Evolutionary conservation across 805 yeast genomes (phyloP).

Genomic region (Vanderwaltozyma yarrowii): DNA sequence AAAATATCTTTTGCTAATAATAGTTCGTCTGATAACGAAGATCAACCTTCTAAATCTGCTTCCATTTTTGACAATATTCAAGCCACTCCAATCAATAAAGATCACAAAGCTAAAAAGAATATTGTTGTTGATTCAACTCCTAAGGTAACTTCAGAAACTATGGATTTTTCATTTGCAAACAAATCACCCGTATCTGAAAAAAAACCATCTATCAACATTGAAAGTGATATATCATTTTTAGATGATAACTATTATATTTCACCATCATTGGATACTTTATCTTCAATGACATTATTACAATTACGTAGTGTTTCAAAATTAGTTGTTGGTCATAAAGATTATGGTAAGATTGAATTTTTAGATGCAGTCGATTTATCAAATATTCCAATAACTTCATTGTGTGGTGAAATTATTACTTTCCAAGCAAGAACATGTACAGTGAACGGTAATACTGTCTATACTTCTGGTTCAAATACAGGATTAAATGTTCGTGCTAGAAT

Average conservation of each 20-base stretch:
- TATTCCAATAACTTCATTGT: conserved; percentile 48
- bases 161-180: neutral
- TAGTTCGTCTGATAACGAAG: neutral
- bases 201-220: neutral
- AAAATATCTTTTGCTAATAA: conserved; percentile 5
- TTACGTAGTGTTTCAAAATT: conserved; percentile 54
- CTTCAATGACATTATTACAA: conserved; percentile 48
- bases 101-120: neutral
- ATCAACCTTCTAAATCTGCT: neutral
- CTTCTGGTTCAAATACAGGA: conserved; percentile 69
- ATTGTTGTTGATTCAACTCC: no score
- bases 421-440: conserved; percentile 50
- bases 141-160: no score
- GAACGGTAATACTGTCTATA: conserved; percentile 54
- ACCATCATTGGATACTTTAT: conserved; percentile 61
- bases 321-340: conserved; percentile 62
- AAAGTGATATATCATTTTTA: conserved; percentile 39
- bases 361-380: conserved; percentile 77
- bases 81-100: neutral
- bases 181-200: neutral
- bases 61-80: conserved; percentile 1
- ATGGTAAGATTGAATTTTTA: conserved; percentile 67
- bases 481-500: conserved; percentile 67
- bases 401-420: conserved; percentile 57
- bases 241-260: conserved; percentile 81